Evolutionary conservation across 192 early-diverging fungal genomes (phyloP).

Genomic region (Dissophora globulifera): DNA sequence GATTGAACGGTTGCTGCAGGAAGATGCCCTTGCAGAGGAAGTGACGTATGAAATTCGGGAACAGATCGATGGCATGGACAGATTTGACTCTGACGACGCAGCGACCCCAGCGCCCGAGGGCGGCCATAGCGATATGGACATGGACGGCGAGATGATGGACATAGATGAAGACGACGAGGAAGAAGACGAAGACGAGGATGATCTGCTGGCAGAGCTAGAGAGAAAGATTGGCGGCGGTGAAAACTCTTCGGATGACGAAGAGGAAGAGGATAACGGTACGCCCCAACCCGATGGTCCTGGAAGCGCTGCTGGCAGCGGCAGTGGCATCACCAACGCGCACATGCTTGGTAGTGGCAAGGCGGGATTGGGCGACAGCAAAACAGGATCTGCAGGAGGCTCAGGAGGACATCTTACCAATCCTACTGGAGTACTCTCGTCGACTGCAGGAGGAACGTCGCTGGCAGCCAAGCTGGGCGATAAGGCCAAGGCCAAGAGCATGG

Average conservation of each 20-base stretch:
- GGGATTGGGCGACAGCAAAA: neutral
- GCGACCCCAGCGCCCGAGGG: constrained; percentile 53
- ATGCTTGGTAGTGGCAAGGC: neutral
- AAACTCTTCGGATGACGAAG: constrained; percentile 47
- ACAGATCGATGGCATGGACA: constrained; percentile 23
- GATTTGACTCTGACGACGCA: constrained; percentile 26
- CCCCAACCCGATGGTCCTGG: constrained; percentile 2
- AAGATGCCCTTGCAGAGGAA: constrained; percentile 77
- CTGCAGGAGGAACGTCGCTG: neutral
- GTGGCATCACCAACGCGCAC: neutral
- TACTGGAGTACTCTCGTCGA: neutral
- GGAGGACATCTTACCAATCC: neutral
- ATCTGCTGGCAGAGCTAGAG: constrained; percentile 52
- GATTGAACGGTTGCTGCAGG: constrained; percentile 80
- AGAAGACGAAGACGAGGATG: constrained; percentile 57
- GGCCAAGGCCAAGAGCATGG: constrained; percentile 35
- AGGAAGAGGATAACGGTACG: constrained; percentile 4
- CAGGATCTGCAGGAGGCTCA: neutral
- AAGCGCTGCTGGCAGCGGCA: neutral
- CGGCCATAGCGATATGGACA: constrained; percentile 52
- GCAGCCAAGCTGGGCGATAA: neutral
- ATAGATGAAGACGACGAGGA: constrained; percentile 57
- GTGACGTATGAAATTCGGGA: constrained; percentile 62
- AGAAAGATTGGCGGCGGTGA: constrained; percentile 56
- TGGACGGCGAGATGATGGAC: constrained; percentile 57